Conservation (phyloP, 2,329 filamentous ascomycete genomes). For the Paecilomyces variotii region DNA sequence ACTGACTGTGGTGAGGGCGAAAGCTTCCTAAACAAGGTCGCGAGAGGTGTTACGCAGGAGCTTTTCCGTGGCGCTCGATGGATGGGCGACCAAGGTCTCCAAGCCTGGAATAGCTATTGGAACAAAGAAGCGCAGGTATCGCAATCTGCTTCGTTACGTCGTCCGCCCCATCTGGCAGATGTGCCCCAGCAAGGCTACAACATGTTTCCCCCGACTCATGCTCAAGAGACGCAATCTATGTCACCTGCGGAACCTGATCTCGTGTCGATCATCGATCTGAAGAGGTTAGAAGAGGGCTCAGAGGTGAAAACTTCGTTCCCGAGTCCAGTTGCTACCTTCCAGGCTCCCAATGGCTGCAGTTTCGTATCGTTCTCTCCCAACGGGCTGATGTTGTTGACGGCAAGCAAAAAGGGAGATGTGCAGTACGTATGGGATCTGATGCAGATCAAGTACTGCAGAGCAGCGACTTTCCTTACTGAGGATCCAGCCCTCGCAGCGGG, state of each 20-base stretch:
- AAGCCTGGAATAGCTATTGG: constrained; percentile 45
- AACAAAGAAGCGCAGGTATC: constrained; percentile 31
- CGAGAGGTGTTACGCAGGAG: constrained; percentile 43
- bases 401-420: constrained; percentile 42
- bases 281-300: constrained; percentile 32
- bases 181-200: constrained; percentile 23
- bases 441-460: constrained; percentile 38
- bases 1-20: constrained; percentile 41
- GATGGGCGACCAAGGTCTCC: constrained; percentile 42
- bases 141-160: constrained; percentile 19
- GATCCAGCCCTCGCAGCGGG: constrained; percentile 17
- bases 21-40: constrained; percentile 40
- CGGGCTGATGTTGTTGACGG: constrained; percentile 40
- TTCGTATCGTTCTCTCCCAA: constrained; percentile 42
- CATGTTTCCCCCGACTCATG: constrained; percentile 40
- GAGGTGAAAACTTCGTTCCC: constrained; percentile 26
- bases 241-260: constrained; percentile 34
- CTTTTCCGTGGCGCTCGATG: constrained; percentile 41
- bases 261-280: constrained; percentile 40
- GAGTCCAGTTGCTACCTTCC: constrained; percentile 37
- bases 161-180: constrained; percentile 22
- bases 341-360: constrained; percentile 42
- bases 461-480: constrained; percentile 29
- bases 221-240: constrained; percentile 29
- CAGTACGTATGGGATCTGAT: constrained; percentile 45